Evolutionary conservation across 371 early-diverging fungal genomes (phyloP).

Genomic region (Rhizopus stolonifer): DNA sequence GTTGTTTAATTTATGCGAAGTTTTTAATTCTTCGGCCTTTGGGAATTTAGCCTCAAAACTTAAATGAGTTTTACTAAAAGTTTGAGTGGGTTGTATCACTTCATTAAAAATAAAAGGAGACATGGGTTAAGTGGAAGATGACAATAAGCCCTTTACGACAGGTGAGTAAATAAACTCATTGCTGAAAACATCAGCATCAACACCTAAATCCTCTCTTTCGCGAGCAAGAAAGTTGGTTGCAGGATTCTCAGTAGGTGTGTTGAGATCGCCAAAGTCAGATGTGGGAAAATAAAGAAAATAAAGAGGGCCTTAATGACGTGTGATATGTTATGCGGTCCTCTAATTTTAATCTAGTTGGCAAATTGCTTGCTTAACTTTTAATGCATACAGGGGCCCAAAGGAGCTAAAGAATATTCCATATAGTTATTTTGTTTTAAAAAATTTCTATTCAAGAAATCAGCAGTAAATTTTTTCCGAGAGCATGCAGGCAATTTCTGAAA

Average conservation of each 20-base stretch:
- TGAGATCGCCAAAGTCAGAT: slow-evolving; percentile 61
- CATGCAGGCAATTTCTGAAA: too few relatives aligned
- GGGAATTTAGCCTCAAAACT: slow-evolving; percentile 46
- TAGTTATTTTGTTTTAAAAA: too few relatives aligned
- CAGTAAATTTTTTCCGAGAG: too few relatives aligned
- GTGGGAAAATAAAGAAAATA: slow-evolving; percentile 10
- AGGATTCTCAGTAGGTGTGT: slow-evolving; percentile 64
- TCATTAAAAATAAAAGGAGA: slow-evolving; percentile 13
- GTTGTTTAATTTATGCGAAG: slow-evolving; percentile 25
- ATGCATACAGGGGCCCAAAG: too few relatives aligned
- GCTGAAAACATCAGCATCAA: slow-evolving; percentile 71
- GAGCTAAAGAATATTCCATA: too few relatives aligned
- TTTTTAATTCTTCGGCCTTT: slow-evolving; percentile 51
- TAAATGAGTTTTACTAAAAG: slow-evolving; percentile 20
- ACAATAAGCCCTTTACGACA: slow-evolving; percentile 7
- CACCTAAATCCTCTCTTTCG: slow-evolving; percentile 84
- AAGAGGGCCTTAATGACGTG: too few relatives aligned
- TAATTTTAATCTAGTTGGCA: too few relatives aligned
- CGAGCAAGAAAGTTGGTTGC: slow-evolving; percentile 90
- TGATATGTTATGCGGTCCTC: too few relatives aligned
- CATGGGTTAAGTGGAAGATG: slow-evolving; percentile 4
- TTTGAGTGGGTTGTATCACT: slow-evolving; percentile 10
- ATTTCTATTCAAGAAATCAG: too few relatives aligned
- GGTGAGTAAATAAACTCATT: not conserved
- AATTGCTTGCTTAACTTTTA: too few relatives aligned